These are phyloP conservation scores for Monosporascus sp. DNA, from an alignment of 2,329 filamentous ascomycete species.

Conservation along the genomic window DNA sequence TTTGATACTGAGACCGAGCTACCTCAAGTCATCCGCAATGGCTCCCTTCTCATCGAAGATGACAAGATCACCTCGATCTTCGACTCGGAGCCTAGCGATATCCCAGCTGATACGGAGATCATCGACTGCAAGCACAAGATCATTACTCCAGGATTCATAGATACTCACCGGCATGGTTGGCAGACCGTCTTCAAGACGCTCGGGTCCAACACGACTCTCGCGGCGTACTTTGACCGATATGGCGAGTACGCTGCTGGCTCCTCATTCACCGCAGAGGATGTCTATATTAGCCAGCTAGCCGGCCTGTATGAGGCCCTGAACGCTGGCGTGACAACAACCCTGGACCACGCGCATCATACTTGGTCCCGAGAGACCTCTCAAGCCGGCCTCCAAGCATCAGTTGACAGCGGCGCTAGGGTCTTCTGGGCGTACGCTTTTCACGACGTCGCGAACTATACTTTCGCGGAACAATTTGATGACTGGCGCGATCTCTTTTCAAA, in stretches of 20 bases:
- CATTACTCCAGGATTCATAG: slow-evolving; percentile 49
- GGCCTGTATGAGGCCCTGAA: slow-evolving; percentile 47
- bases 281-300: slow-evolving; percentile 41
- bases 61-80: slow-evolving; percentile 30
- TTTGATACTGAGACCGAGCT: slow-evolving; percentile 19
- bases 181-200: slow-evolving; percentile 51
- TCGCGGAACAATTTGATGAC: slow-evolving; percentile 33
- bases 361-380: slow-evolving; percentile 37
- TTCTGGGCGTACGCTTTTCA: slow-evolving; percentile 42
- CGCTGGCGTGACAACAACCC: slow-evolving; percentile 45
- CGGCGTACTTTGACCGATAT: slow-evolving; percentile 42
- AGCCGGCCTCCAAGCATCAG: slow-evolving; percentile 40
- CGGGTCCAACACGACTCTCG: slow-evolving; percentile 43
- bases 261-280: slow-evolving; percentile 36
- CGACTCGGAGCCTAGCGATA: slow-evolving; percentile 12
- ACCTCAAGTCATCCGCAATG: slow-evolving; percentile 23
- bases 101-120: slow-evolving; percentile 29
- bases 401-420: slow-evolving; percentile 44
- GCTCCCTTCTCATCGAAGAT: slow-evolving; percentile 28
- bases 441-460: slow-evolving; percentile 27
- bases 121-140: slow-evolving; percentile 48
- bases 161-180: slow-evolving; percentile 53
- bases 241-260: slow-evolving; percentile 26
- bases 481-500: slow-evolving; percentile 32
- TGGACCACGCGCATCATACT: slow-evolving; percentile 49